Evolutionary conservation across 805 yeast genomes (phyloP), one percentile per base, ranked within the genome.

Genomic region (Wickerhamiella lipophila): DNA sequence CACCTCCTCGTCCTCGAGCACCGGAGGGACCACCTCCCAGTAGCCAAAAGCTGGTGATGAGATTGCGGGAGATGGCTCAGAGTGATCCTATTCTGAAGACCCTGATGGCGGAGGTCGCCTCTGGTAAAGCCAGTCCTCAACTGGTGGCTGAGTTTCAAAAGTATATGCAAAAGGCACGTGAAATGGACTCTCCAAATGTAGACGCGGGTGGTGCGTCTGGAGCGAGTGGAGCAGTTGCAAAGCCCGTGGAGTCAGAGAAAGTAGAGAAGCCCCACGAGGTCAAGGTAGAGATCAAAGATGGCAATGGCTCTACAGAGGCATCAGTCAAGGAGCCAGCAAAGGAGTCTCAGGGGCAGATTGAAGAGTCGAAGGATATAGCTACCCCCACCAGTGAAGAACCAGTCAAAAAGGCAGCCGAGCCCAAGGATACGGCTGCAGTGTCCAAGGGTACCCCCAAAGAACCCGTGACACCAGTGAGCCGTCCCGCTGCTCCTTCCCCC

Each of bases 71-170:
- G 0, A 78, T 89, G 64, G 96, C 96, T 0, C 73, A 81, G 36
- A 70, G 72, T 3, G 94, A 87, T 58, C 71, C 77, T 0, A 72
- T 78, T 3, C 64, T 89, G 45, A 81, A 78, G 54, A 65, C 73
- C 0, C 66, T 89, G 47, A 87, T 89, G 96, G 78, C 80, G 53
- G 74, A 73, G 4, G 96, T 89, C 1, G 96, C 97, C 0, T 74
- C 81, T 49, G 95, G 95, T 3, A 72, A 70, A 21, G 95, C 96
- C 0, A 63, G 78, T 0, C 74, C 76, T 4, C 78, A 73, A 6
- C 89, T 86, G 61, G 81, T 89, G 15, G 68, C 75, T 21, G 78
- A 76, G 42, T 89, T 89, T 62, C 95, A 88, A 62, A 78, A 74
- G 18, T 83, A 83, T 57, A 86, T 89, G 50, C 79, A 77, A 51